Percentiles rank a stretch among this genome's conserved stretches.
phyloP scores from a whole-genome alignment of 352 stramenopile genomes.

The Phytophthora ohioensis region DNA sequence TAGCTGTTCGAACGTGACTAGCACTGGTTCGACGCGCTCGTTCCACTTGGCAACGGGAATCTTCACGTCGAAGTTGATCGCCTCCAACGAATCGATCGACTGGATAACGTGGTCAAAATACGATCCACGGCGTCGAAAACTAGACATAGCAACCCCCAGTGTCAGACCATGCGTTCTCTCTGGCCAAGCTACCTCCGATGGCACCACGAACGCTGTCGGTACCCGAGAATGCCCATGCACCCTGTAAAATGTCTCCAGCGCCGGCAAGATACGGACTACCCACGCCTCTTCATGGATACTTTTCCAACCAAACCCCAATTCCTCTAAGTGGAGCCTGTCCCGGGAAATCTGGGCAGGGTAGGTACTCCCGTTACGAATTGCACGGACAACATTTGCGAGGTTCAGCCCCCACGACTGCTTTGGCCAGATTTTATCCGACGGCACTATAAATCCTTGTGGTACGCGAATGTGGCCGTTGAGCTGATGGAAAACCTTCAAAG shows the following conservation, averaged over 20 bases:
- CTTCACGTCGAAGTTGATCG: conserved; percentile 4
- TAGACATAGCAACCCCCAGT: conserved; percentile 21
- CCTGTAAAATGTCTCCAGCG: conserved; percentile 41
- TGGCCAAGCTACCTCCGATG: conserved; percentile 41
- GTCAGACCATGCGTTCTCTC: conserved; percentile 34
- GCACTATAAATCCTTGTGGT: conserved; percentile 50
- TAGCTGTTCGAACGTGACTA: conserved; percentile 2
- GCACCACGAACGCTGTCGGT: conserved; percentile 47
- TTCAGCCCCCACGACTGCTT: conserved; percentile 33
- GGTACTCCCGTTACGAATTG: too few relatives aligned
- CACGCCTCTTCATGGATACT: not conserved
- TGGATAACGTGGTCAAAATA: conserved; percentile 6
- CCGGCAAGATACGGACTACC: not conserved
- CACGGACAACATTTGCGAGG: conserved; percentile 21
- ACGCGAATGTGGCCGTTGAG: conserved; percentile 30
- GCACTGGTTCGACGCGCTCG: not conserved
- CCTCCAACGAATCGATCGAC: conserved; percentile 9
- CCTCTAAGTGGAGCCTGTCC: not conserved
- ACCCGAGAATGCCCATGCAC: conserved; percentile 38
- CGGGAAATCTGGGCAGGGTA: too few relatives aligned
- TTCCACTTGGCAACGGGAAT: not conserved
- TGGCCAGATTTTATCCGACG: conserved; percentile 40
- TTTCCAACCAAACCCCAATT: not conserved
- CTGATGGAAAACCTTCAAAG: conserved; percentile 43
- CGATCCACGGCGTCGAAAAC: not conserved